Evolutionary conservation across 345 rosid genomes (phyloP), one percentile per base, ranked within the genome.

Genomic region (Dovyalis caffra): DNA sequence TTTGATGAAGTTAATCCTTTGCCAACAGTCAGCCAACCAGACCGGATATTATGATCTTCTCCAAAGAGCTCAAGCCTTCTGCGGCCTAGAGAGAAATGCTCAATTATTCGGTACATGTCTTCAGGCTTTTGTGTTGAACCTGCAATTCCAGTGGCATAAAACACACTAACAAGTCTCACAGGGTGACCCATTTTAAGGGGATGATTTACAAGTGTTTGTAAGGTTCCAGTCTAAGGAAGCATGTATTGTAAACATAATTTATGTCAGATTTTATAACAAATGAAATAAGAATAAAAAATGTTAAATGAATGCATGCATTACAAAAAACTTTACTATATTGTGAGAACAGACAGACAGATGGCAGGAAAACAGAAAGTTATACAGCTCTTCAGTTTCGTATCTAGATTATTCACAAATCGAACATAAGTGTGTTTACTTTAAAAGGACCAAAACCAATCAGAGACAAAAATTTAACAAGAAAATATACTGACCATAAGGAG

Each of bases 21-120:
- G 69, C 99, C 99, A 79, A 89, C 89, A 32, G 99, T 93, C 72
- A 95, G 83, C 99, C 97, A 95, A 79, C 99, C 99, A 67, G 93
- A 28, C 73, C 99, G 89, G 73, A 95, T 95, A 74, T 93, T 93
- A 85, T 93, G 97, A 78, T 95, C 99, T 85, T 91, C 99, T 58
- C 98, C 99, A 25, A 95, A 93, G 40, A 95, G 98, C 83, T 95
- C 99, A 78, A 95, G 97, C 90, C 98, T 88, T 71, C 99, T 87
- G 23, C 97, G 90, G 49, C 98, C 98, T 71, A 93, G 98, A 65
- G 98, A 91, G 69, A 95, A 95, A 84, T 93, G 99, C 89, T 95
- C 99, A 71, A 95, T 85, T 74, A 95, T 91, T 70, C 97, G 83
- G 83, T 95, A 95, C 99, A 95, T 95, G 86, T 95, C 98, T 85